Conservation (phyloP, 176 grass and related monocot genomes). For the Avena sativa region DNA sequence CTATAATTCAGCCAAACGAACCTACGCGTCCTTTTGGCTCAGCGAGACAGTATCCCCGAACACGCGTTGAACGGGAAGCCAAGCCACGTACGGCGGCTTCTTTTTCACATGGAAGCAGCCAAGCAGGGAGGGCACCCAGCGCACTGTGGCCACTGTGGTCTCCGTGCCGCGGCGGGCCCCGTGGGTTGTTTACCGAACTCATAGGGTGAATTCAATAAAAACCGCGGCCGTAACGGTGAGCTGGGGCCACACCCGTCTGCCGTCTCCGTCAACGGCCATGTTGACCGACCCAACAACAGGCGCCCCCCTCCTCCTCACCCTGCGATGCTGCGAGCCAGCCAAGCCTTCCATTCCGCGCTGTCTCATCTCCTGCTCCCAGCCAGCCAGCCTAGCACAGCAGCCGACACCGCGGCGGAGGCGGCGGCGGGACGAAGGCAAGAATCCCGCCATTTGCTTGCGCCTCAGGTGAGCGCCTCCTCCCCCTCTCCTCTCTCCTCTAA, state of each 20-base stretch:
- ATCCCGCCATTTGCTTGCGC: constrained; percentile 18
- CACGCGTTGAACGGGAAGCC: no score
- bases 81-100: background rate
- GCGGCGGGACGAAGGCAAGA: constrained; percentile 10
- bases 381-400: background rate
- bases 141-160: no score
- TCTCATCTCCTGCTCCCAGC: background rate
- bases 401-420: background rate
- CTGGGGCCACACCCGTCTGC: background rate
- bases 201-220: background rate
- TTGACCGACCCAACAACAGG: constrained; percentile 11
- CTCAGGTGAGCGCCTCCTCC: constrained; percentile 29
- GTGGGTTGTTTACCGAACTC: no score
- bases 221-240: background rate
- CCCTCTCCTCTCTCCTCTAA: background rate
- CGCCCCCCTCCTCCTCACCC: background rate
- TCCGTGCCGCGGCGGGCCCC: no score
- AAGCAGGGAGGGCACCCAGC: no score
- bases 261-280: constrained; percentile 1
- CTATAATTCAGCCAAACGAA: background rate
- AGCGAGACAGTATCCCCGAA: background rate
- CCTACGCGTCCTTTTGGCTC: background rate
- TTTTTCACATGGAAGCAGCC: background rate
- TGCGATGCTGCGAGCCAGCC: background rate
- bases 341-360: background rate